phyloP scores from a whole-genome alignment of 257 asterid species.

The Solanum chiquidenum region DNA sequence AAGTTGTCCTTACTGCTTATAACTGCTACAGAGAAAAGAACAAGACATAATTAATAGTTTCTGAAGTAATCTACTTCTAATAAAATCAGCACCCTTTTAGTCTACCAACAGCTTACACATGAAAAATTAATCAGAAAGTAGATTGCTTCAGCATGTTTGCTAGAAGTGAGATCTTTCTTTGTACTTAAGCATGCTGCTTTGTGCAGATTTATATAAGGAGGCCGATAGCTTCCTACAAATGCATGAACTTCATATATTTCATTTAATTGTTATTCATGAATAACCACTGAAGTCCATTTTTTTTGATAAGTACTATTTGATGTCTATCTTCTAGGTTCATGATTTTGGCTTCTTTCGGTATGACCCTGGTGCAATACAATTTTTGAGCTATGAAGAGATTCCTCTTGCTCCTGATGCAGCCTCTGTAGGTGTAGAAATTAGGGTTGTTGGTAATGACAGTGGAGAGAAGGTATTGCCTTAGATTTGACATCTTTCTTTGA shows the following conservation, averaged over 20 bases:
- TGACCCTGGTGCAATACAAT: constrained; percentile 80
- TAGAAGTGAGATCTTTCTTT: neutral
- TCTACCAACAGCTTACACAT: neutral
- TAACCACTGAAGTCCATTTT: neutral
- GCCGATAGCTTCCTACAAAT: neutral
- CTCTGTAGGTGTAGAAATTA: constrained; percentile 87
- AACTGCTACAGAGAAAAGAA: neutral
- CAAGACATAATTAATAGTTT: no score
- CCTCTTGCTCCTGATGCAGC: constrained; percentile 98
- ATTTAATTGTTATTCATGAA: neutral
- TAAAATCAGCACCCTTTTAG: neutral
- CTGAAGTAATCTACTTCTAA: neutral
- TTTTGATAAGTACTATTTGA: neutral
- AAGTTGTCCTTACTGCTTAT: neutral
- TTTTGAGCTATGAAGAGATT: constrained; percentile 89
- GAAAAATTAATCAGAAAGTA: neutral
- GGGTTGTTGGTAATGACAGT: constrained; percentile 98
- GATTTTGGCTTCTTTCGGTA: constrained; percentile 96
- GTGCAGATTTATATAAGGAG: neutral
- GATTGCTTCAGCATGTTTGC: neutral
- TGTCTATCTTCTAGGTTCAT: constrained; percentile 50
- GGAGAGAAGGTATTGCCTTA: constrained; percentile 81
- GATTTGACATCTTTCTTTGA: neutral
- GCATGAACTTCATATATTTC: neutral
- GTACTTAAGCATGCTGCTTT: neutral